Conservation (phyloP, 805 yeast genomes). For the Kregervanrija fluxuum region DNA sequence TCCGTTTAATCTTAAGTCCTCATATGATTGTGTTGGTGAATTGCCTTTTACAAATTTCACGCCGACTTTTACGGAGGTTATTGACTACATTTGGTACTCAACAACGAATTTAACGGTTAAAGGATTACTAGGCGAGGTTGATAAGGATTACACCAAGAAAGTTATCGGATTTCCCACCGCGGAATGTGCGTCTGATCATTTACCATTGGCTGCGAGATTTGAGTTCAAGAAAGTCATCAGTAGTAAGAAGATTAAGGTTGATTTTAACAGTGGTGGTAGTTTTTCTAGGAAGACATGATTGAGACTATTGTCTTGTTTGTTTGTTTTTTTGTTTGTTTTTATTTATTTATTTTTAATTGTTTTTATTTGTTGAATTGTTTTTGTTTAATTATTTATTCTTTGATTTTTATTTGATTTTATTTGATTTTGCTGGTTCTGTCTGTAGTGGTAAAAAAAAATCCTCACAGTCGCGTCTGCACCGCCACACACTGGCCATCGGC, state of each 20-base stretch:
- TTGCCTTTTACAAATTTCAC: conserved; percentile 92
- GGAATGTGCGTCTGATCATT: conserved; percentile 90
- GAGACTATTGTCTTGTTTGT: background rate
- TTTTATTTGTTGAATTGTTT: background rate
- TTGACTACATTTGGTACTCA: conserved; percentile 95
- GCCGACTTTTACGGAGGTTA: conserved; percentile 86
- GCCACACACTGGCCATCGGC: too few species aligned
- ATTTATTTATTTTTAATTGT: background rate
- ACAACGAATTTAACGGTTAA: conserved; percentile 73
- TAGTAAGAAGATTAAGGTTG: conserved; percentile 21
- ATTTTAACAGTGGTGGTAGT: conserved; percentile 19
- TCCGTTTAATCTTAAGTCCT: conserved; percentile 72
- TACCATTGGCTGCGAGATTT: conserved; percentile 77
- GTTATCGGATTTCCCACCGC: conserved; percentile 92
- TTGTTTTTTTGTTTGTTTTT: too few species aligned
- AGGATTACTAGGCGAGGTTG: conserved; percentile 82
- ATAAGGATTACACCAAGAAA: conserved; percentile 64
- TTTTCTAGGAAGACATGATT: conserved; percentile 23
- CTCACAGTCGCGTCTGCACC: too few species aligned
- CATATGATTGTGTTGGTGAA: conserved; percentile 80
- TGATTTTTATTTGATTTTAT: too few species aligned
- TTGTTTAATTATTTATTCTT: background rate
- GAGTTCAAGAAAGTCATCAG: conserved; percentile 47
- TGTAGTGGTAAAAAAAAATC: too few species aligned
- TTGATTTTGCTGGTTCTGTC: too few species aligned